Conservation (phyloP, 306 rosid genomes). For the Prinsepia uniflora region DNA sequence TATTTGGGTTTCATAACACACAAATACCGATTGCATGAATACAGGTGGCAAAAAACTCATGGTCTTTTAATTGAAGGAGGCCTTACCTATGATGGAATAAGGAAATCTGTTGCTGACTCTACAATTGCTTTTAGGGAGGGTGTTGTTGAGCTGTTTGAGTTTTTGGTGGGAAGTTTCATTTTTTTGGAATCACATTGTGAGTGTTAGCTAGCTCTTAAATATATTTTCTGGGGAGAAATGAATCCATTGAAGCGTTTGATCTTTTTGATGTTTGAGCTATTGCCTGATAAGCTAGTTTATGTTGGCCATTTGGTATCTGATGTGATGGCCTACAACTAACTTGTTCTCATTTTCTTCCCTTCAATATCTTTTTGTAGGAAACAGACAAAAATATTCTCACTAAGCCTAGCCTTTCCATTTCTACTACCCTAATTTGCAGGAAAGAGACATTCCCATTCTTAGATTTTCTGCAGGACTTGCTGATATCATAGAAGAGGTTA, state of each 20-base stretch:
- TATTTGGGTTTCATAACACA: conserved; percentile 1
- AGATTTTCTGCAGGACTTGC: conserved; percentile 98
- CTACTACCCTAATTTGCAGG: conserved; percentile 40
- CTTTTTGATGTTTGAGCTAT: conserved; percentile 5
- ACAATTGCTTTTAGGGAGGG: conserved; percentile 91
- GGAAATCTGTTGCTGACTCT: conserved; percentile 70
- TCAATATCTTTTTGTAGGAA: not conserved
- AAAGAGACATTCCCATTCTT: conserved; percentile 75
- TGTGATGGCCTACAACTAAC: not conserved
- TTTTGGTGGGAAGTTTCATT: conserved; percentile 54
- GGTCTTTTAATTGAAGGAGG: conserved; percentile 88
- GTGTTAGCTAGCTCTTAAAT: conserved; percentile 9
- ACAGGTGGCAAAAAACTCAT: conserved; percentile 93
- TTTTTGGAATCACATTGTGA: conserved; percentile 1
- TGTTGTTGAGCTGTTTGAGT: conserved; percentile 71
- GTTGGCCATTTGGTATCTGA: conserved; percentile 1
- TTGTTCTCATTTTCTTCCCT: not conserved
- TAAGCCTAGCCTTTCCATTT: not conserved
- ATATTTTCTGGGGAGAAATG: conserved; percentile 2
- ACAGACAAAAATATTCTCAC: not conserved
- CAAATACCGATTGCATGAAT: conserved; percentile 14
- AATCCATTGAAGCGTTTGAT: conserved; percentile 7
- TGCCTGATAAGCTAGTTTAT: not conserved
- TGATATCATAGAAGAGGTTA: conserved; percentile 91
- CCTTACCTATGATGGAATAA: conserved; percentile 61